Evolutionary conservation across 1,139 yeast species (phyloP).

Genomic region (Waltiozyma sp.): DNA sequence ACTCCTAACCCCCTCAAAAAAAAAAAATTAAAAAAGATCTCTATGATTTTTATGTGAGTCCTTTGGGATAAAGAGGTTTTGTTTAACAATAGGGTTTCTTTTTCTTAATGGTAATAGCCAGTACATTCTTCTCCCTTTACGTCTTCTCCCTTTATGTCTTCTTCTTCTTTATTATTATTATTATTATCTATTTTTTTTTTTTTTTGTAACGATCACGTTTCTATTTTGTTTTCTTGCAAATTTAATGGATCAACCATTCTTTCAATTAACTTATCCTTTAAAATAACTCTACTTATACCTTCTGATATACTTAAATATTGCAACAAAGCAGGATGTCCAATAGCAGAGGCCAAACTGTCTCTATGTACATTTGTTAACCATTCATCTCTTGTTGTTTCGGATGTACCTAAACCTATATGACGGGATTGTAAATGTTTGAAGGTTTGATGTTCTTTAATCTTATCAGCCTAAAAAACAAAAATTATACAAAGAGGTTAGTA

Average conservation of each 20-base stretch:
- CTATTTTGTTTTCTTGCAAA: not conserved
- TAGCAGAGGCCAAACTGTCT: constrained; percentile 64
- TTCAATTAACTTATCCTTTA: constrained; percentile 44
- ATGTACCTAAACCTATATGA: constrained; percentile 61
- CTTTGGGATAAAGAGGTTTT: no score
- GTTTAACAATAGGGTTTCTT: no score
- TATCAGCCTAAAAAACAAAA: constrained; percentile 69
- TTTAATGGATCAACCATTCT: constrained; percentile 40
- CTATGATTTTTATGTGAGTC: no score
- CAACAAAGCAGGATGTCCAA: constrained; percentile 57
- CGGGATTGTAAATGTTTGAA: constrained; percentile 51
- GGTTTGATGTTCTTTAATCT: constrained; percentile 52
- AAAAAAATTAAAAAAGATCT: no score
- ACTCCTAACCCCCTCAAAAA: no score
- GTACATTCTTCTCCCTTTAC: no score
- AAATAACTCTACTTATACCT: constrained; percentile 39
- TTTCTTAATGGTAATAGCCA: no score
- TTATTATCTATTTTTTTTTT: not conserved
- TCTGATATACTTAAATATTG: constrained; percentile 57
- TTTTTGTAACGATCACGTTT: not conserved
- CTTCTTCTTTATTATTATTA: not conserved
- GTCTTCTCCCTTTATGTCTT: no score
- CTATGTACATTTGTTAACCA: constrained; percentile 54
- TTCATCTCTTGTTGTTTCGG: constrained; percentile 51
- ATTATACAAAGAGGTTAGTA: no score